Conservation (phyloP, 345 rosid species). For the Psidium friedrichsthalianum region DNA sequence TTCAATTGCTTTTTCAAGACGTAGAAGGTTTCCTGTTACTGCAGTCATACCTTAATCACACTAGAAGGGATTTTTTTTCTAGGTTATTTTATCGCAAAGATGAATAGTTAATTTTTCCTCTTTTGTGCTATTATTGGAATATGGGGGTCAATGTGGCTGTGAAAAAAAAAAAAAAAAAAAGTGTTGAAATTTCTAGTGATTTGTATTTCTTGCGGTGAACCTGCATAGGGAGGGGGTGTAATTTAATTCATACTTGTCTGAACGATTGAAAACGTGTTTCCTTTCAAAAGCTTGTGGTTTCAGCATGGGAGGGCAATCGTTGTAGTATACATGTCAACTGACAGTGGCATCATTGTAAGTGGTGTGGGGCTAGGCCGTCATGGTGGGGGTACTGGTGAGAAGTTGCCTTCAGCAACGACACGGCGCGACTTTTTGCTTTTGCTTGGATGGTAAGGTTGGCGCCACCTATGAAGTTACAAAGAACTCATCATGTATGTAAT, state of each 20-base stretch:
- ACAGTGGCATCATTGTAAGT: conserved; percentile 91
- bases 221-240: background rate
- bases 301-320: conserved; percentile 93
- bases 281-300: conserved; percentile 66
- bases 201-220: background rate
- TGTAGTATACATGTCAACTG: conserved; percentile 90
- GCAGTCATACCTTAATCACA: no score
- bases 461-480: background rate
- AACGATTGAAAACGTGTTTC: background rate
- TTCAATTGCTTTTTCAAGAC: no score
- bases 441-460: conserved; percentile 66
- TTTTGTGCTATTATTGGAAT: background rate
- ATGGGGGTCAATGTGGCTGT: background rate
- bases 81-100: background rate
- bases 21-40: no score
- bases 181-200: background rate
- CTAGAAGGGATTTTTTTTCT: no score
- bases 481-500: background rate
- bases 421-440: conserved; percentile 63
- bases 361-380: conserved; percentile 97
- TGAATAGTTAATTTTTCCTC: background rate
- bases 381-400: conserved; percentile 85
- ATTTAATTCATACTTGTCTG: background rate
- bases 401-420: conserved; percentile 70
- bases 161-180: no score